These are phyloP conservation scores for Cocos nucifera DNA, from an alignment of 176 grass and related monocot genomes.

Conservation along the genomic window DNA sequence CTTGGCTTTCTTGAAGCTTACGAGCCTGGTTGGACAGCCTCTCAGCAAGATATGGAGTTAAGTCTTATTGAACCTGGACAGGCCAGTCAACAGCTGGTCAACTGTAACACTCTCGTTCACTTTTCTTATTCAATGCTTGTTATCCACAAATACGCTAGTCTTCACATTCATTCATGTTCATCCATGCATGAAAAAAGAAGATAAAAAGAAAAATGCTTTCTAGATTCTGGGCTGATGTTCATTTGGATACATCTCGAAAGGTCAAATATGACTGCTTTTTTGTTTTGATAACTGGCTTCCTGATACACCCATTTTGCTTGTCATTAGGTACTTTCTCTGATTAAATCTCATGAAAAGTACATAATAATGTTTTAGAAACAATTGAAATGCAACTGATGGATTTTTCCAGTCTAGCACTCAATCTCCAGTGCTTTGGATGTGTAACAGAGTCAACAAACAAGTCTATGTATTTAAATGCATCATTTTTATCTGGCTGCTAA, in stretches of 20 bases:
- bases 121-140: neutral
- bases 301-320: neutral
- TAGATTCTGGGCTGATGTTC: neutral
- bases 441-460: no score
- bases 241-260: no score
- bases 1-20: constrained; percentile 86
- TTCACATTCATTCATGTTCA: no score
- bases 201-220: neutral
- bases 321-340: neutral
- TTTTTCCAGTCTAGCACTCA: no score
- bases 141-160: no score
- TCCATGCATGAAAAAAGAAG: neutral
- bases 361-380: no score
- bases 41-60: constrained; percentile 78
- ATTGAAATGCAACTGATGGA: no score
- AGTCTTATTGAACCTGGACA: constrained; percentile 21
- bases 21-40: constrained; percentile 81
- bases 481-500: neutral
- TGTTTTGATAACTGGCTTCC: no score
- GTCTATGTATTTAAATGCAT: neutral
- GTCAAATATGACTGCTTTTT: no score
- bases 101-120: neutral
- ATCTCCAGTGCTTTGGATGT: no score
- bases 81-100: neutral
- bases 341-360: no score